Conservation (phyloP, 306 rosid species). For the Dryas alaskensis region DNA sequence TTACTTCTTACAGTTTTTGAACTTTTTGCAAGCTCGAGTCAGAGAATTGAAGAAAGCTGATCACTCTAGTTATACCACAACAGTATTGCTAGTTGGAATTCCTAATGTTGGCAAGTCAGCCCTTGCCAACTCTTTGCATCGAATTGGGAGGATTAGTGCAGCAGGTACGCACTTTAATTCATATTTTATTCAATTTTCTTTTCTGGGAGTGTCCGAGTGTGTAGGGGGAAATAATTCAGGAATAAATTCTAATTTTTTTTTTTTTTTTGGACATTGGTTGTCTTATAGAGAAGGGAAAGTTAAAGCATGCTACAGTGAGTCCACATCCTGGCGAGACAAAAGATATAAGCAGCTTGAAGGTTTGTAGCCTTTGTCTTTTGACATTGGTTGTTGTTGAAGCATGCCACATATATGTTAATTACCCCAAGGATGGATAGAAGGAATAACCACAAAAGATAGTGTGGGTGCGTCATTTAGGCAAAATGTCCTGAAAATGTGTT, state of each 20-base stretch:
- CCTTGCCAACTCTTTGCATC: constrained; percentile 81
- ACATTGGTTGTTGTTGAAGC: not conserved
- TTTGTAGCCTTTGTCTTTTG: constrained; percentile 26
- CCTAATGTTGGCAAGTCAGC: constrained; percentile 96
- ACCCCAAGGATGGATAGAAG: not conserved
- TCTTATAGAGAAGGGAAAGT: constrained; percentile 77
- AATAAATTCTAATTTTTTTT: not conserved
- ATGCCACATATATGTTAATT: not conserved
- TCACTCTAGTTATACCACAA: constrained; percentile 50
- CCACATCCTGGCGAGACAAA: constrained; percentile 80
- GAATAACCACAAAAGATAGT: not conserved
- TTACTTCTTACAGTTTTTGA: constrained; percentile 54
- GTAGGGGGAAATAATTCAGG: not conserved
- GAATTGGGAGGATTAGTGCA: constrained; percentile 84
- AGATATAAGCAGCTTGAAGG: constrained; percentile 85
- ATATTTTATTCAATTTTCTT: not conserved
- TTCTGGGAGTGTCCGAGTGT: not conserved
- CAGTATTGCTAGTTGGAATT: constrained; percentile 72
- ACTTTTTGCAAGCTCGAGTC: constrained; percentile 62
- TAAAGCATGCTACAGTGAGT: constrained; percentile 73
- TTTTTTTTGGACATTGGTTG: constrained; percentile 11
- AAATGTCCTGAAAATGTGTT: not conserved
- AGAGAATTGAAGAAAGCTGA: constrained; percentile 51
- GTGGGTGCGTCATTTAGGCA: not conserved
- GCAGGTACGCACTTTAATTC: constrained; percentile 47